Percentiles rank a stretch among this genome's conserved stretches.
Evolutionary conservation across 768 basidiomycete genomes (phyloP).

Genomic region (Calocera cornea): DNA sequence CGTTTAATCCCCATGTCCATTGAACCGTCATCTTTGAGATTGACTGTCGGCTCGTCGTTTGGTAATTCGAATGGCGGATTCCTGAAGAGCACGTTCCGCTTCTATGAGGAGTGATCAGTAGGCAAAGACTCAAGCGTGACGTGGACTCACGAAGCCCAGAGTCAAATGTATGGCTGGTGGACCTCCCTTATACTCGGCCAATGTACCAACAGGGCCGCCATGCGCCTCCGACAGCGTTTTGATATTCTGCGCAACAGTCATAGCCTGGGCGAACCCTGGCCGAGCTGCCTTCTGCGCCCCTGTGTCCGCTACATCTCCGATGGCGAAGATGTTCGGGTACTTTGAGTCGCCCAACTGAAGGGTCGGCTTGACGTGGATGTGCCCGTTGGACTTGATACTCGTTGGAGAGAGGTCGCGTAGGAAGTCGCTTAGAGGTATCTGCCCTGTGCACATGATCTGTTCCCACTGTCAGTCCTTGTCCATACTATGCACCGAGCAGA

Average conservation of each 20-base stretch:
- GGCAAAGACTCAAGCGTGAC: background rate
- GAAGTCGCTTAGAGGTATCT: slow-evolving; percentile 41
- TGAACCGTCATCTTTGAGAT: background rate
- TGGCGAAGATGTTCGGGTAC: slow-evolving; percentile 34
- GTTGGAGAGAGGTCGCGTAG: slow-evolving; percentile 26
- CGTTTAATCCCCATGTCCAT: background rate
- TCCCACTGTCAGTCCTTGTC: background rate
- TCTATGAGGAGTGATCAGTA: background rate
- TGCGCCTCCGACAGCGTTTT: slow-evolving; percentile 19
- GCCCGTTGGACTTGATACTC: slow-evolving; percentile 22
- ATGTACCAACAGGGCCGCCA: slow-evolving; percentile 22
- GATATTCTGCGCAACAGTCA: slow-evolving; percentile 43
- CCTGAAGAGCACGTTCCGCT: background rate
- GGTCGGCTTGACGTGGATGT: slow-evolving; percentile 36
- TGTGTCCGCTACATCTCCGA: slow-evolving; percentile 52
- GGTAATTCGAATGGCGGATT: background rate
- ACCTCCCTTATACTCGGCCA: background rate
- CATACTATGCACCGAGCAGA: background rate
- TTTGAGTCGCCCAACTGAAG: slow-evolving; percentile 32
- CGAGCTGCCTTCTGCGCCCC: slow-evolving; percentile 44
- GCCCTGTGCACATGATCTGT: slow-evolving; percentile 45
- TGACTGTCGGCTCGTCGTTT: background rate
- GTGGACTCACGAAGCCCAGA: background rate
- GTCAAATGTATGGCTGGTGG: background rate
- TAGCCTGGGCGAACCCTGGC: slow-evolving; percentile 23